Conservation (phyloP, 352 stramenopile species). For the Pythium monospermum region DNA sequence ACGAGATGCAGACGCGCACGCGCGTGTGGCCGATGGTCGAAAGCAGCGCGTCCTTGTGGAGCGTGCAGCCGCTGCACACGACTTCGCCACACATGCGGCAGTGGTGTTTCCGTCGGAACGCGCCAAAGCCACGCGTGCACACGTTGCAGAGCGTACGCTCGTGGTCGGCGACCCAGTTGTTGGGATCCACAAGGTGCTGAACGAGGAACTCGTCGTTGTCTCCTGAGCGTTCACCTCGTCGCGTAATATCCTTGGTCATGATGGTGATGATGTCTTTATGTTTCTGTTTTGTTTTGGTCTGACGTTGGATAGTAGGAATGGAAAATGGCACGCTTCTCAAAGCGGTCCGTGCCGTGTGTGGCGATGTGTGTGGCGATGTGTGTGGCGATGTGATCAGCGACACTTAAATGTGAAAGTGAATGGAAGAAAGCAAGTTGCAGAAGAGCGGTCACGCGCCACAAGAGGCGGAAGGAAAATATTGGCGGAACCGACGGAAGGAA, state of each 20-base stretch:
- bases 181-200: conserved; percentile 64
- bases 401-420: conserved; percentile 23
- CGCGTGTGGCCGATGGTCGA: conserved; percentile 45
- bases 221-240: background rate
- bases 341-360: background rate
- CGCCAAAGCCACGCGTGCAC: conserved; percentile 70
- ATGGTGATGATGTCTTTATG: conserved; percentile 28
- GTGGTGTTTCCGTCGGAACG: conserved; percentile 84
- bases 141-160: conserved; percentile 69
- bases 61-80: conserved; percentile 75
- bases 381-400: conserved; percentile 8
- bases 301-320: too few species aligned
- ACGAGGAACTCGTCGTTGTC: conserved; percentile 54
- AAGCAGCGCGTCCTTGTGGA: conserved; percentile 65
- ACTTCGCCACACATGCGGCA: conserved; percentile 84
- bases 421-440: background rate
- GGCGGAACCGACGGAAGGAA: background rate
- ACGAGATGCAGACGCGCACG: conserved; percentile 78
- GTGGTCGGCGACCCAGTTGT: conserved; percentile 72
- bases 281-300: background rate
- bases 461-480: background rate
- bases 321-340: background rate
- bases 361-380: background rate
- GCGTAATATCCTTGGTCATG: conserved; percentile 30
- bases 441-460: background rate